These are phyloP conservation scores for Lenzites betulinus DNA, from an alignment of 768 basidiomycete species.

Conservation along the genomic window DNA sequence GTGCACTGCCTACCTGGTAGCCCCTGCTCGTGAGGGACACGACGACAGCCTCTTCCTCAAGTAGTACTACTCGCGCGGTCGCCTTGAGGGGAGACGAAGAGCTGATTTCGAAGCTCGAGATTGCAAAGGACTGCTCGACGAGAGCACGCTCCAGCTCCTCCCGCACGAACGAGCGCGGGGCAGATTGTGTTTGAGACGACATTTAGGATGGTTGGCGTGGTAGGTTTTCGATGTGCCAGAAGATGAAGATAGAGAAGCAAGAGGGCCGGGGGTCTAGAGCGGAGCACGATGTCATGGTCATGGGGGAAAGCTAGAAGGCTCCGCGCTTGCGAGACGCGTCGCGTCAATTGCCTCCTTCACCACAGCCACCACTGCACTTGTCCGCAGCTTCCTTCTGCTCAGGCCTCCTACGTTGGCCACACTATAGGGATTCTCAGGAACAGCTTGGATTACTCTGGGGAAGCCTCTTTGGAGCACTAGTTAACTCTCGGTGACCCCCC, in stretches of 20 bases:
- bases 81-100: slow-evolving; percentile 47
- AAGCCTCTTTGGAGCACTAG: neutral
- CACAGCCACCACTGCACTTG: slow-evolving; percentile 9
- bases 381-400: neutral
- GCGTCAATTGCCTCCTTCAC: slow-evolving; percentile 9
- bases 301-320: slow-evolving; percentile 1
- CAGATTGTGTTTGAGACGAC: slow-evolving; percentile 3
- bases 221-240: neutral
- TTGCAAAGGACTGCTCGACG: slow-evolving; percentile 58
- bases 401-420: neutral
- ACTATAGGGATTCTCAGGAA: neutral
- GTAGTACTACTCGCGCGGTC: slow-evolving; percentile 51
- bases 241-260: neutral
- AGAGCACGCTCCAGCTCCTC: slow-evolving; percentile 58
- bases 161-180: slow-evolving; percentile 34
- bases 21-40: slow-evolving; percentile 55
- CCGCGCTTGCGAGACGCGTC: slow-evolving; percentile 11
- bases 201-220: neutral
- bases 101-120: slow-evolving; percentile 47
- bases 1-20: slow-evolving; percentile 46
- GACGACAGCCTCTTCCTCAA: slow-evolving; percentile 53
- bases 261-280: neutral
- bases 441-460: neutral
- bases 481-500: neutral
- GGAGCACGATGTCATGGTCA: slow-evolving; percentile 9